These are phyloP conservation scores for Fusarium succisae DNA, from an alignment of 2,329 filamentous ascomycete species.

Conservation along the genomic window DNA sequence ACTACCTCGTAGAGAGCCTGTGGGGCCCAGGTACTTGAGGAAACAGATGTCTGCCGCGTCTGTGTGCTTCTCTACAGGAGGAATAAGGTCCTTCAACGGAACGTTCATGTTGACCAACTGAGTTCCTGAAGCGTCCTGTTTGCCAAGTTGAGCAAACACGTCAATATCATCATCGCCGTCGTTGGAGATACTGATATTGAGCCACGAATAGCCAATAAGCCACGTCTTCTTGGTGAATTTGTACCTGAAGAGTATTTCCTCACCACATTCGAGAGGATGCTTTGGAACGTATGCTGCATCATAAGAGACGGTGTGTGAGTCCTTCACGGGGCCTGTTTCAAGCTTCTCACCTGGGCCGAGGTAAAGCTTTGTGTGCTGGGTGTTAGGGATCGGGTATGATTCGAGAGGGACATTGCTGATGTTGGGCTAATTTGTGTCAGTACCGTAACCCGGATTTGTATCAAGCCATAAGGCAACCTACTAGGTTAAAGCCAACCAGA, in stretches of 20 bases:
- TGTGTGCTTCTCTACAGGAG: background rate
- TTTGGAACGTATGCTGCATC: background rate
- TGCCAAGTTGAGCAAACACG: background rate
- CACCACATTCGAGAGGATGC: background rate
- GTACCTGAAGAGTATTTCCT: background rate
- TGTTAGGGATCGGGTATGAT: background rate
- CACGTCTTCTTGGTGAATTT: background rate
- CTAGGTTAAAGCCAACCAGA: background rate
- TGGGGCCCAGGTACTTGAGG: background rate
- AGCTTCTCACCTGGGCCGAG: background rate
- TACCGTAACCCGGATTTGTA: too few relatives aligned
- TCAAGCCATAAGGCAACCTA: background rate
- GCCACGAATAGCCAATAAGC: background rate
- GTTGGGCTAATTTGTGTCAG: background rate
- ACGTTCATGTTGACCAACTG: slow-evolving; percentile 1
- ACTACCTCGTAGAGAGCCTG: background rate
- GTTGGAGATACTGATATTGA: background rate
- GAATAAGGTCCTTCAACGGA: background rate
- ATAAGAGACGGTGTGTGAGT: background rate
- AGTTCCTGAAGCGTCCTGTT: background rate
- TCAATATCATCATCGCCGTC: background rate
- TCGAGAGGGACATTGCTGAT: background rate
- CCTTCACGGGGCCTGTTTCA: background rate
- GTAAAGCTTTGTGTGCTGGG: background rate
- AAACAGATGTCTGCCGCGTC: background rate